Conservation (phyloP, 441 rosid species). For the Syzygium malaccense region DNA sequence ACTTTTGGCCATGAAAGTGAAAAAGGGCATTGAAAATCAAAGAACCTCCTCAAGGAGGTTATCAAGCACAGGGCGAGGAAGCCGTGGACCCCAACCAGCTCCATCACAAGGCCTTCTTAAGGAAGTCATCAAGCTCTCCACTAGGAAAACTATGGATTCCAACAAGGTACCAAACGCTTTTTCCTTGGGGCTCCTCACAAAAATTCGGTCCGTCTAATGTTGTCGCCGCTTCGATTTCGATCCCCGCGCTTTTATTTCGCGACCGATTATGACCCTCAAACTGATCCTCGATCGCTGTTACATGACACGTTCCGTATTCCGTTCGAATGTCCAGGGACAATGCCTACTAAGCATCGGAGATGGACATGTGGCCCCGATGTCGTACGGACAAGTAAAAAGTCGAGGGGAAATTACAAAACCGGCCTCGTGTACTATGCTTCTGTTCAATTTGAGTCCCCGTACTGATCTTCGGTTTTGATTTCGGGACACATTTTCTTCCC, state of each 20-base stretch:
- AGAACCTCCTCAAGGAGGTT: not conserved
- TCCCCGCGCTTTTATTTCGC: not conserved
- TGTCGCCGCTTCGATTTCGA: not conserved
- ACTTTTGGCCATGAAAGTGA: not conserved
- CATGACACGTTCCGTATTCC: not conserved
- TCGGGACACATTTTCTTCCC: not conserved
- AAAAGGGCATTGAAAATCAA: not conserved
- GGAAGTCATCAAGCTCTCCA: not conserved
- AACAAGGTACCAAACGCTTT: not conserved
- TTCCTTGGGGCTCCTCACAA: not conserved
- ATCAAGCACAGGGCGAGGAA: not conserved
- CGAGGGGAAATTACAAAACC: not conserved
- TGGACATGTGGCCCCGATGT: not conserved
- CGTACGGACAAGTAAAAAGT: not conserved
- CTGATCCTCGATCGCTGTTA: not conserved
- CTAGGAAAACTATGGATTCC: not conserved
- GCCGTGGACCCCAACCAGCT: not conserved
- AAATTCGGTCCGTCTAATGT: not conserved
- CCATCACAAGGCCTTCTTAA: not conserved
- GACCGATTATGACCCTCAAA: rapidly evolving
- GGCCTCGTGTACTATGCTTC: not conserved
- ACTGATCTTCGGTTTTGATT: not conserved
- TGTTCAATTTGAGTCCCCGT: not conserved
- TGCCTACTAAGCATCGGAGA: not conserved
- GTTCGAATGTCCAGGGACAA: not conserved